phyloP scores from a whole-genome alignment of 371 early-diverging fungal species.

The Capniomyces stellatus region DNA sequence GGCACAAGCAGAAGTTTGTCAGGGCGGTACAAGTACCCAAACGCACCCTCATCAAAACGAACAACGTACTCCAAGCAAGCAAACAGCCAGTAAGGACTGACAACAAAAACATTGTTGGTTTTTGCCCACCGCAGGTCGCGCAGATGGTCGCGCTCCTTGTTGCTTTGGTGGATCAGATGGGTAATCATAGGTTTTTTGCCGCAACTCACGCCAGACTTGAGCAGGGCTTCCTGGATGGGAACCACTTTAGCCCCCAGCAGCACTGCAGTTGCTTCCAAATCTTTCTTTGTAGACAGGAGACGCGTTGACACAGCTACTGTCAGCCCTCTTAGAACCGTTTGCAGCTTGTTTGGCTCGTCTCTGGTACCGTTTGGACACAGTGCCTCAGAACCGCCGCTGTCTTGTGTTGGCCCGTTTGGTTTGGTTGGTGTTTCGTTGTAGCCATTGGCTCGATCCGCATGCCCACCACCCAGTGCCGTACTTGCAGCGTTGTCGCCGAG shows the following conservation, averaged over 20 bases:
- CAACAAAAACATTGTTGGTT: slow-evolving; percentile 8
- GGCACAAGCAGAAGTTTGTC: slow-evolving; percentile 13
- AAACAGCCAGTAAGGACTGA: slow-evolving; percentile 26
- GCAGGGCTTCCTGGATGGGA: slow-evolving; percentile 3
- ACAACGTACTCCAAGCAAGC: slow-evolving; percentile 11
- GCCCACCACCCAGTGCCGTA: not conserved
- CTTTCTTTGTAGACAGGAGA: slow-evolving; percentile 11
- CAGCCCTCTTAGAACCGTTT: slow-evolving; percentile 10
- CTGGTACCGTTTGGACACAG: too few species aligned
- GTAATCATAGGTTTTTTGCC: slow-evolving; percentile 9
- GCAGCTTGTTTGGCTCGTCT: too few species aligned
- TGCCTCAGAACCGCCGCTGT: too few species aligned
- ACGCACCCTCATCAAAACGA: slow-evolving; percentile 10
- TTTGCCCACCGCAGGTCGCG: slow-evolving; percentile 14
- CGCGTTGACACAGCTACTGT: slow-evolving; percentile 17
- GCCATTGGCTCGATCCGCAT: not conserved
- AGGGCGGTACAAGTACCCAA: slow-evolving; percentile 16
- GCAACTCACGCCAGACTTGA: not conserved
- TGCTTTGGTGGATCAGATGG: slow-evolving; percentile 23
- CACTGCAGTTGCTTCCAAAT: slow-evolving; percentile 12
- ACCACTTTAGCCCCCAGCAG: slow-evolving; percentile 16
- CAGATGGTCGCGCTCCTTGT: slow-evolving; percentile 15
- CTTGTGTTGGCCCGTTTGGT: not conserved
- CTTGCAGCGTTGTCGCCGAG: too few species aligned
- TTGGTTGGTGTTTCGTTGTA: slow-evolving; percentile 1